Evolutionary conservation across 495 filamentous ascomycete species (phyloP), one percentile per base, ranked within the genome.

Genomic region (Tuber umbilicatum): DNA sequence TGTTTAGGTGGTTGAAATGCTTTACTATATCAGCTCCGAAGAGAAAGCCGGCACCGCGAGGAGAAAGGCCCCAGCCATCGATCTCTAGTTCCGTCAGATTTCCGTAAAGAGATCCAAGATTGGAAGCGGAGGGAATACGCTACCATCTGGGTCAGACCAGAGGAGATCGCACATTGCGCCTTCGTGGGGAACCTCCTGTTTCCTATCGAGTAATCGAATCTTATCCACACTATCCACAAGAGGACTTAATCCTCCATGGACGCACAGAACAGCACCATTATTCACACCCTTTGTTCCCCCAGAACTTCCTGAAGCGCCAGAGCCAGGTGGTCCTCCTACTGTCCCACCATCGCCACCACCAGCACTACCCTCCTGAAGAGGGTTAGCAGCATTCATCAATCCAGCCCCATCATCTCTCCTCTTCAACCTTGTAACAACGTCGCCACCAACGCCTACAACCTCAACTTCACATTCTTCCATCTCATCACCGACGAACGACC

Each of bases 131-230:
- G 69, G 69, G 69, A 35, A 17, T 6, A 43, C 43, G 27, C n/a
- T 40, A 43, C 38, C 74, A 83, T 99, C 95, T 1, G 95, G 95
- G 84, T 99, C 95, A 7, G 93, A 97, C 95, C 95, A 99, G 21
- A 99, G 87, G 7, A 99, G 86, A 85, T 99, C 95, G 83, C 95
- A 99, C 95, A 99, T 99, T 78, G 95, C 93, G 71, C 95, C 95
- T 86, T 99, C 95, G 83, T 99, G 95, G 0, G 95, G 95, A 4
- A 99, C 95, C 84, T 99, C 95, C 84, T 99, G 95, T 84, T 98
- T 99, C 67, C 95, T 90, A 84, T 99, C 95, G 39, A 99, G 88
- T 23, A 97, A 86, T 39, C 96, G 89, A 84, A 99, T 99, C 83
- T 97, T 97, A 84, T 99, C 96, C 71, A 99, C 92, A 23, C 87